Base-by-base conservation (phyloP, 495 filamentous ascomycete species). In the Chaetomium tenue region DNA sequence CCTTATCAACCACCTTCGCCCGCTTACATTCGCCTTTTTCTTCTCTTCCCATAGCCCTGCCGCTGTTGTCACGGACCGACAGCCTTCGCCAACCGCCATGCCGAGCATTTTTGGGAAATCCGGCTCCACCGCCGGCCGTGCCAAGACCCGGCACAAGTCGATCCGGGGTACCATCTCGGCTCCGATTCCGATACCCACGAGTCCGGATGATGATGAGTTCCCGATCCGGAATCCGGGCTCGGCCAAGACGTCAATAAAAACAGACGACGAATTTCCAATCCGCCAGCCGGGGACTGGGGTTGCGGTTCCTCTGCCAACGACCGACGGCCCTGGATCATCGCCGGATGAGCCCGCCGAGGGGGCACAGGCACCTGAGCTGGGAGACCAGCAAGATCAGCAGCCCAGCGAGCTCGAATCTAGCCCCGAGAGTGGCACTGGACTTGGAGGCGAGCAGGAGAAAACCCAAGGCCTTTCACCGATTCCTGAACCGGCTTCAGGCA, bases 121-220 rank as follows among this genome's bases (percentile, higher is more conserved):
- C 59, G 64, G 71, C 28, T 72, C 78, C 63, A 72, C 65, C 44
- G 65, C 73, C 52, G 74, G 73, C 71, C 77, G 77, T 62, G 70
- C 72, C 70, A 79, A 78, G 71, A 63, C 77, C 54, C 68, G 72
- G 44, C 69, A 66, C 47, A 75, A 74, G 62, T 76, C 75, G 13
- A 77, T 84, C 54, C 77, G 81, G 47, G 80, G 81, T 37, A 82
- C 78, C 70, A 84, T 84, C 47, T 83, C 81, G 20, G 77, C 73
- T 23, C 83, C 83, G 66, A 82, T 83, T 40, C 77, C 79, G 23
- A 79, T 82, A n/a, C 70, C 67, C 30, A 63, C 48, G 58, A 20
- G 50, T 6, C 42, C 75, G 8, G 71, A 71, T 28, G 78, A 82
- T 59, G 80, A 82, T 42, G 82, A 83, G 47, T 82, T 84, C 63